A percentile compares a stretch with the other conserved stretches of the same genome.
Conservation (phyloP, 345 rosid genomes). For the Conringia planisiliqua region DNA sequence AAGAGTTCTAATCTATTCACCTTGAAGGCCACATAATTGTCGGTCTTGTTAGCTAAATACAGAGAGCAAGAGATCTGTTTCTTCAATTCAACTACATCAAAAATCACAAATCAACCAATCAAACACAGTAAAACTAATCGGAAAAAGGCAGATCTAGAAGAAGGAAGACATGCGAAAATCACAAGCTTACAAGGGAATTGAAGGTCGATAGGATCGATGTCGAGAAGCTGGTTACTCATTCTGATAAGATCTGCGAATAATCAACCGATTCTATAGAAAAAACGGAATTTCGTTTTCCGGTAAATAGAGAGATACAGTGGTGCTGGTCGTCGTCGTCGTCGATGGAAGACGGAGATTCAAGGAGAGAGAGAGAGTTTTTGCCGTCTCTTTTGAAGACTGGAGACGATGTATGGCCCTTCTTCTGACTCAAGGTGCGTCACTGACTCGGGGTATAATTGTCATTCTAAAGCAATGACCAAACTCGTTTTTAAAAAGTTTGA, state of each 20-base stretch:
- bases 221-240: conserved; percentile 71
- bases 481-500: neutral
- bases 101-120: neutral
- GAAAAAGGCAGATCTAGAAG: conserved; percentile 15
- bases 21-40: conserved; percentile 77
- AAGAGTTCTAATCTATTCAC: conserved; percentile 25
- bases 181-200: conserved; percentile 59
- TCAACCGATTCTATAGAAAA: neutral
- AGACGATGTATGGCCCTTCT: conserved; percentile 6
- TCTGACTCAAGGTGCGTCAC: neutral
- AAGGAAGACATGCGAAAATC: neutral
- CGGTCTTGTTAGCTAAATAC: conserved; percentile 58
- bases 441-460: neutral
- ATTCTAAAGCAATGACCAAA: neutral
- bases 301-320: neutral
- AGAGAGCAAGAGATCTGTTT: conserved; percentile 83
- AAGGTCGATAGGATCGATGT: conserved; percentile 72
- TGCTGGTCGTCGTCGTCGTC: neutral
- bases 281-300: neutral
- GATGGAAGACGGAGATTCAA: conserved; percentile 1
- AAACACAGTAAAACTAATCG: conserved; percentile 6
- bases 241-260: conserved; percentile 24
- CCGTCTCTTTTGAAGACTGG: neutral
- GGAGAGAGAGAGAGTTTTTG: neutral
- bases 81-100: conserved; percentile 60